Conservation (phyloP, 805 yeast genomes). For the Candida andamanensis region DNA sequence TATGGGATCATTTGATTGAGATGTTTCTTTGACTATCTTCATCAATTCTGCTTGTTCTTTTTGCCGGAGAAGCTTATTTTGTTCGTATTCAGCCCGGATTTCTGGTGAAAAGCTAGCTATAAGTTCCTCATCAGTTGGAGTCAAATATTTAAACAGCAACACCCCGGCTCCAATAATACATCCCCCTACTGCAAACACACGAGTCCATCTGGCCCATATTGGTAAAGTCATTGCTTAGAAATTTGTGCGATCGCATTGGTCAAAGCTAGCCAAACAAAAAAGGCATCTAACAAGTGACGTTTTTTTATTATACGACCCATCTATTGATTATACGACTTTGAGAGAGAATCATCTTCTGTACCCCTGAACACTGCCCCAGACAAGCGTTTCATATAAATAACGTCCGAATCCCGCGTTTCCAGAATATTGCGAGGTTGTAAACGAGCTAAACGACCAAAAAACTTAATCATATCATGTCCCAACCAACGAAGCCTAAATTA, state of each 20-base stretch:
- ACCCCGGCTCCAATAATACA: slow-evolving; percentile 71
- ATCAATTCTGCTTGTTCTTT: slow-evolving; percentile 67
- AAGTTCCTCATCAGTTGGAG: slow-evolving; percentile 82
- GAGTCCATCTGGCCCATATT: slow-evolving; percentile 1
- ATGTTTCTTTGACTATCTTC: slow-evolving; percentile 58
- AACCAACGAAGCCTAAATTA: slow-evolving; percentile 10
- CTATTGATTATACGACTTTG: too few relatives aligned
- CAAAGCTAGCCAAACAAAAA: too few relatives aligned
- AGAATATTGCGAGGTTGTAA: too few relatives aligned
- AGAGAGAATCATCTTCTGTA: too few relatives aligned
- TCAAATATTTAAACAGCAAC: slow-evolving; percentile 61
- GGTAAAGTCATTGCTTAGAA: too few relatives aligned
- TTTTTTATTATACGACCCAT: too few relatives aligned
- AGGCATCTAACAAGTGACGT: too few relatives aligned
- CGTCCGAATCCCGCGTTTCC: too few relatives aligned
- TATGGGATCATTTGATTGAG: slow-evolving; percentile 68
- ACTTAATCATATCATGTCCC: neutral
- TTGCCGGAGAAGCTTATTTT: slow-evolving; percentile 54
- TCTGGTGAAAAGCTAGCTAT: slow-evolving; percentile 78
- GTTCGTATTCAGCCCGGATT: slow-evolving; percentile 67
- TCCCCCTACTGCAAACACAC: slow-evolving; percentile 45
- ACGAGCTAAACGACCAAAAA: neutral
- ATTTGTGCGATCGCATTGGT: too few relatives aligned
- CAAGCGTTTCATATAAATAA: too few relatives aligned
- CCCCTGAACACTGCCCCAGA: too few relatives aligned